phyloP scores from a whole-genome alignment of 352 stramenopile genomes.

The Pythium utonaiense region DNA sequence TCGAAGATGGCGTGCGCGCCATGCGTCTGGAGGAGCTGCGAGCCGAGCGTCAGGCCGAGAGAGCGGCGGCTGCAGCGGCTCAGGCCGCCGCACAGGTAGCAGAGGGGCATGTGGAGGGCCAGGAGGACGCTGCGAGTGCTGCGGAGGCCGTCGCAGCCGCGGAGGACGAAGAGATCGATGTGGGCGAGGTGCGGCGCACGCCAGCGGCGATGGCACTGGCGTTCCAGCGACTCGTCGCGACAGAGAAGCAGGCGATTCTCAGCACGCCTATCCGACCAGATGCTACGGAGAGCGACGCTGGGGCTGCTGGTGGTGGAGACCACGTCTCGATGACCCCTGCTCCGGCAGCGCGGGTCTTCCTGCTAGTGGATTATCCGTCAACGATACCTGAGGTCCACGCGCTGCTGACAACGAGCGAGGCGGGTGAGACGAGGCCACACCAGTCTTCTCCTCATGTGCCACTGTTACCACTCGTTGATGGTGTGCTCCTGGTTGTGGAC shows the following conservation, averaged over 20 bases:
- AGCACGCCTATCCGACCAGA: neutral
- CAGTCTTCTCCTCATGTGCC: constrained; percentile 23
- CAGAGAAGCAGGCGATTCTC: constrained; percentile 41
- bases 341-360: constrained; percentile 40
- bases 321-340: no score
- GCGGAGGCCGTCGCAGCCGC: neutral
- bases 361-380: constrained; percentile 58
- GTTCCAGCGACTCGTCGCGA: constrained; percentile 46
- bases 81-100: neutral
- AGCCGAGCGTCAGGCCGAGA: neutral
- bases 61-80: neutral
- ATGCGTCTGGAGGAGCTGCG: constrained; percentile 15
- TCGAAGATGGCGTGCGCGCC: constrained; percentile 29
- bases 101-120: neutral
- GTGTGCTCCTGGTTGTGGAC: constrained; percentile 46
- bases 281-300: neutral
- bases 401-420: constrained; percentile 40
- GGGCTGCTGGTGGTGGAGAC: neutral
- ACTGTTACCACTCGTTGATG: constrained; percentile 56
- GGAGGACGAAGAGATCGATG: neutral
- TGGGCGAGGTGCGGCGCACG: constrained; percentile 5
- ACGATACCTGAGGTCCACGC: constrained; percentile 43
- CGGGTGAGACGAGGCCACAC: constrained; percentile 7
- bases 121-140: neutral
- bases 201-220: constrained; percentile 32